Evolutionary conservation across 1,284 basidiomycete species (phyloP), one percentile per base, ranked within the genome.

Genomic region (Erythrobasidium hasegawianum): DNA sequence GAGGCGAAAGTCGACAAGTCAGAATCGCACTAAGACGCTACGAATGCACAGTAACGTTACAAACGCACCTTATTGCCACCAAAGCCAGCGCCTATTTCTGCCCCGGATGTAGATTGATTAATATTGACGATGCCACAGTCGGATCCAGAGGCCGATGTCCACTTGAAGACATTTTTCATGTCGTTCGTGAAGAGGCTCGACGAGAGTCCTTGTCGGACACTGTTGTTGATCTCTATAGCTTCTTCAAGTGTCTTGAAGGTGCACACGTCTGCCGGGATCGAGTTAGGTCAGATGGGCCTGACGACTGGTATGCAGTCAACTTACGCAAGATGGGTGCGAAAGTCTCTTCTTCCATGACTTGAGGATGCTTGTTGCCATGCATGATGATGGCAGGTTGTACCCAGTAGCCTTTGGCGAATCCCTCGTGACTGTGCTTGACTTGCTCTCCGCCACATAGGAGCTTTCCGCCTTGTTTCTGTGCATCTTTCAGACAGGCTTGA

Each of bases 191-290:
- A 97, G 9, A 97, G 80, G 69, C 89, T 88, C 72, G 88, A 89
- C 43, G 90, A 93, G 59, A 97, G 79, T 18, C 93, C 86, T 79
- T 93, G 93, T 9, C 89, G 88, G 27, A 97, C 94, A 27, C 83
- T 82, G 78, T 97, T 97, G 78, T 97, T 97, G 85, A 90, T 87
- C 74, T 81, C 81, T 75, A 97, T 94, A 9, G 92, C 94, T 78
- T 96, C 83, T 72, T 93, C 89, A 20, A 97, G 80, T 65, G 89
- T 86, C 72, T 93, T 89, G 77, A 96, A 97, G 59, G 90, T 80
- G n/a, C 86, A 87, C 13, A 90, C 89, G 74, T 88, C 89, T 69
- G 96, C 79, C 59, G 96, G 64, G 68, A 43, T 9, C 7, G 1
- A 20, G 26, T 4, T 5, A 14, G 10, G 41, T 39, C 11, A 27